Evolutionary conservation across 257 asterid species (phyloP).

Genomic region (Nicotiana benthamiana): DNA sequence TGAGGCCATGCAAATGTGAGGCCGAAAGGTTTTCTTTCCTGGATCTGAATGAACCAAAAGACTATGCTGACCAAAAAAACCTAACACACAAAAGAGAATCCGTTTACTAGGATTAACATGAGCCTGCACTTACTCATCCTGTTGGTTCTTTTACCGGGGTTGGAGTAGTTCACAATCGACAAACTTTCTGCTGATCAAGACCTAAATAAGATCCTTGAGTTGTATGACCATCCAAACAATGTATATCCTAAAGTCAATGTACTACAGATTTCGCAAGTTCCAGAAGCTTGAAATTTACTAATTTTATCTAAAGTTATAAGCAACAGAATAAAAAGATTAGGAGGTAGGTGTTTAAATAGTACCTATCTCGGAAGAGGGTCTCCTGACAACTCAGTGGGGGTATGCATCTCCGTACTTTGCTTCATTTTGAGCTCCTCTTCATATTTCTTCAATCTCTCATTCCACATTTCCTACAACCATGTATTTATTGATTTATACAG

Average conservation of each 20-base stretch:
- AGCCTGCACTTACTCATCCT: too few relatives aligned
- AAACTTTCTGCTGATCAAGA: neutral
- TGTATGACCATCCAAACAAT: neutral
- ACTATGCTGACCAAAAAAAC: neutral
- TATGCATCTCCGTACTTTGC: conserved; percentile 29
- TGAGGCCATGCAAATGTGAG: too few relatives aligned
- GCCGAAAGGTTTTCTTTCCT: too few relatives aligned
- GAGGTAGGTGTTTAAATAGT: neutral
- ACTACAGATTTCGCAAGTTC: neutral
- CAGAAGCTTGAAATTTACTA: neutral
- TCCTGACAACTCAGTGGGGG: conserved; percentile 40
- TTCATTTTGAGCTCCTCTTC: conserved; percentile 64
- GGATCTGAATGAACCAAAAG: too few relatives aligned
- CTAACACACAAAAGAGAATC: neutral
- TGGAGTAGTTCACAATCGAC: neutral
- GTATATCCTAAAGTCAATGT: neutral
- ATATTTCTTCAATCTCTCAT: conserved; percentile 68
- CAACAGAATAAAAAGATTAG: neutral
- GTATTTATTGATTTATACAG: neutral
- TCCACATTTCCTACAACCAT: conserved; percentile 62
- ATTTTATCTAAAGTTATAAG: neutral
- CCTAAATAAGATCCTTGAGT: neutral
- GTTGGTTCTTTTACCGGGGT: neutral
- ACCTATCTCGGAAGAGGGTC: conserved; percentile 19
- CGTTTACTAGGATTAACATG: too few relatives aligned